These are phyloP conservation scores for Gossypium gossypioides DNA, from an alignment of 441 rosid species.

Conservation along the genomic window DNA sequence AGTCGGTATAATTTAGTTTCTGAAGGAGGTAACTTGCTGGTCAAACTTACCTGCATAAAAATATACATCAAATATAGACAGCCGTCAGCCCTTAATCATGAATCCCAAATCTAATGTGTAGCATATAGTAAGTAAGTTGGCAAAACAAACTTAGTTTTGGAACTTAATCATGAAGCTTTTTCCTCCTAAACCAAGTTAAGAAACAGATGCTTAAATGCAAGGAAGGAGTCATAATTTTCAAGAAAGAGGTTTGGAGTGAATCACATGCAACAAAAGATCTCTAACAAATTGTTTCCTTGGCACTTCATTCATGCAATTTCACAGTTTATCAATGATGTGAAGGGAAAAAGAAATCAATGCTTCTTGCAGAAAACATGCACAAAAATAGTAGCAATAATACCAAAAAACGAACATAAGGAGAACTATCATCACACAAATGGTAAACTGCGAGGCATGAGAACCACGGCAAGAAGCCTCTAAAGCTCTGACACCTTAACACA, in stretches of 20 bases:
- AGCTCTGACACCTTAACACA: neutral
- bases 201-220: neutral
- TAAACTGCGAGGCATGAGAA: neutral
- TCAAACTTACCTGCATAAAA: conserved; percentile 21
- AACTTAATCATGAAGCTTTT: neutral
- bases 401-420: neutral
- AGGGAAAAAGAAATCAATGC: conserved; percentile 4
- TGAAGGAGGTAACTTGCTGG: conserved; percentile 9
- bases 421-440: conserved; percentile 5
- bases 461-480: neutral
- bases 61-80: neutral
- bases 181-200: neutral
- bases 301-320: neutral
- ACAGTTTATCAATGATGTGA: neutral
- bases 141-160: neutral
- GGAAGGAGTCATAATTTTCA: neutral
- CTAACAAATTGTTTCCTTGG: neutral
- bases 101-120: neutral
- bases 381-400: neutral
- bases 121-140: neutral
- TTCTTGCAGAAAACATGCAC: neutral
- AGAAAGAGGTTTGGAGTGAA: neutral
- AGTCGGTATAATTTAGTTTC: conserved; percentile 37
- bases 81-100: neutral
- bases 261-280: neutral